Base-by-base conservation (phyloP, 768 basidiomycete species). In the Russula foetens region DNA sequence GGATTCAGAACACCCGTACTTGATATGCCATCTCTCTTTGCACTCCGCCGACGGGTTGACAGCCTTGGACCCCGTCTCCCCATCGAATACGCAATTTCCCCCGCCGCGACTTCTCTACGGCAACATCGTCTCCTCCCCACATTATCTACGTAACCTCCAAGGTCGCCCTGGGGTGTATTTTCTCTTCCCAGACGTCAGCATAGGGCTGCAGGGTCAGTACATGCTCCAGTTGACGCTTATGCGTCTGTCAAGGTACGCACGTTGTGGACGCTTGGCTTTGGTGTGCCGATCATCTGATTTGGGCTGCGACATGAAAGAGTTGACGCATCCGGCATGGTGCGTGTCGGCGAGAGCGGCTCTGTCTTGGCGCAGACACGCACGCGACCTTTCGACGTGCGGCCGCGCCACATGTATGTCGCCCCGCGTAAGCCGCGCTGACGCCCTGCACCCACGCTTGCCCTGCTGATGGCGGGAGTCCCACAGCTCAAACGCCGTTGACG, bases 101-200 rank as follows among this genome's bases (percentile, higher is more conserved):
- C 71, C 82, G 28, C 80, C 81, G 53, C 80, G 84, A 41, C 75
- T 90, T 63, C 76, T 96, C 29, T 92, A 94, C 69, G 93, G 93
- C 49, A 90, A 86, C 63, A 76, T 95, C 29, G 90, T 95, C 28
- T 85, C 92, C 17, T 86, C 88, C 1, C 81, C 91, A 6, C 85
- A 94, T 48, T 81, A 85, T 52, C 75, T 93, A 67, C 83, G 87
- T 63, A 90, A 96, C 71, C 78, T 88, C 41, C 84, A 89, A 70
- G 90, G 90, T 58, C 84, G 86, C 52, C 77, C 79, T 67, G 88
- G 92, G n/a, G 76, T 90, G 47, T 94, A 89, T 72, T 94, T 97
- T 68, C 74, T 93, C 56, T 97, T 95, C 68, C 86, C 93, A 7
- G 93, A 97, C 72, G 90, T 91, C 67, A 92, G 90, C 70, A 83